Conservation (phyloP, 768 basidiomycete species). For the Rhizopogon rudus region DNA sequence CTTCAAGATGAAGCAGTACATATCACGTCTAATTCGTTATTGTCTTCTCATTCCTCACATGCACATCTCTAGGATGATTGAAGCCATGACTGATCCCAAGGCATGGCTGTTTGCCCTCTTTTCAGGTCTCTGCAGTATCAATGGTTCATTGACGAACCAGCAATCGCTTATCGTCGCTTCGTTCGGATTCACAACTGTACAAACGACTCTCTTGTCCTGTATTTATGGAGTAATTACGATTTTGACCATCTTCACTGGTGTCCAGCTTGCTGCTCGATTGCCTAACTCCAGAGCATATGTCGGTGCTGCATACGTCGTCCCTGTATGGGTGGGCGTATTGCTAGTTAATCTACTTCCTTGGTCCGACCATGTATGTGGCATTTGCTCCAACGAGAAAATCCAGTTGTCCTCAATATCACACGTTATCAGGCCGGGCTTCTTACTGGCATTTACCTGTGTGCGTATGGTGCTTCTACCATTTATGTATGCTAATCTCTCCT, state of each 20-base stretch:
- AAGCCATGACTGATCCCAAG: slow-evolving; percentile 56
- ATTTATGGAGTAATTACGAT: slow-evolving; percentile 58
- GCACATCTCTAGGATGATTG: slow-evolving; percentile 41
- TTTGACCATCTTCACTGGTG: slow-evolving; percentile 58
- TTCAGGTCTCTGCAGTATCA: slow-evolving; percentile 48
- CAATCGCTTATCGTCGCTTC: slow-evolving; percentile 51
- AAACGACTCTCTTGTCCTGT: slow-evolving; percentile 61
- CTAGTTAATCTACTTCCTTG: slow-evolving; percentile 56
- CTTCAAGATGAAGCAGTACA: slow-evolving; percentile 51
- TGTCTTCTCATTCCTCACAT: background rate
- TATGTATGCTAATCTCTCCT: background rate
- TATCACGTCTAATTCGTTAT: slow-evolving; percentile 3
- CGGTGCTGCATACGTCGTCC: slow-evolving; percentile 47
- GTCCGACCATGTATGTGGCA: slow-evolving; percentile 55
- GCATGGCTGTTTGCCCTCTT: slow-evolving; percentile 67
- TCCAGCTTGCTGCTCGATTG: slow-evolving; percentile 44
- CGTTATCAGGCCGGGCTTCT: slow-evolving; percentile 36
- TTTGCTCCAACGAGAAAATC: slow-evolving; percentile 31
- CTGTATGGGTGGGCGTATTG: slow-evolving; percentile 54
- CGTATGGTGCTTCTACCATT: slow-evolving; percentile 2
- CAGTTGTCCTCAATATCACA: no score
- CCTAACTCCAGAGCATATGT: slow-evolving; percentile 53
- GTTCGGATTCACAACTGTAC: slow-evolving; percentile 53
- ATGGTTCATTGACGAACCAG: slow-evolving; percentile 56
- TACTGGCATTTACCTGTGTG: slow-evolving; percentile 50